These are phyloP conservation scores for Clonostachys solani DNA, from an alignment of 2,329 filamentous ascomycete genomes.

Conservation along the genomic window DNA sequence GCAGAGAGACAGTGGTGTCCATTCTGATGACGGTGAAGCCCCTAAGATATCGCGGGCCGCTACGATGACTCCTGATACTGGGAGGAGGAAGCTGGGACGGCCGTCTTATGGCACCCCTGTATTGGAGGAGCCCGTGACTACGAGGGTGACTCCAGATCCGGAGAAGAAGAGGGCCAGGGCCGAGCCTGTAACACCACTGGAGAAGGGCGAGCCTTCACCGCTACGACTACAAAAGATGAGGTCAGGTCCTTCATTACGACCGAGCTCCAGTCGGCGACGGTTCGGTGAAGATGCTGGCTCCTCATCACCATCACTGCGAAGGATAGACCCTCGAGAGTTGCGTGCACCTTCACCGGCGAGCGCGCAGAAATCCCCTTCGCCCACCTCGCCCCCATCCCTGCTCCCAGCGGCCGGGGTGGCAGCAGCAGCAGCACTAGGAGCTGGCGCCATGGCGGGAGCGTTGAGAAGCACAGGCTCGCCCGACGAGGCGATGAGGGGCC, in stretches of 20 bases:
- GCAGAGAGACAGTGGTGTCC: constrained; percentile 52
- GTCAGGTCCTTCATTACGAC: background rate
- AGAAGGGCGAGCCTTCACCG: background rate
- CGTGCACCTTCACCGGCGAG: background rate
- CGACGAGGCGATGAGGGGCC: constrained; percentile 2
- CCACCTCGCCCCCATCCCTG: background rate
- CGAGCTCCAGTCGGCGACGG: background rate
- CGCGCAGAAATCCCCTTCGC: background rate
- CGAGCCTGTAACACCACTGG: background rate
- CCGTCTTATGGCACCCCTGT: constrained; percentile 30
- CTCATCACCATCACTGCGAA: background rate
- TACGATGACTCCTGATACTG: constrained; percentile 18
- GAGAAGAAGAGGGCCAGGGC: constrained; percentile 25
- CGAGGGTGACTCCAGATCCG: constrained; percentile 35
- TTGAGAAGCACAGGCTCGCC: too few relatives aligned
- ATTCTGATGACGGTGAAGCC: constrained; percentile 44
- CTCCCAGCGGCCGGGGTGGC: constrained; percentile 2
- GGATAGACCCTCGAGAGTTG: background rate
- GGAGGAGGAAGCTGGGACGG: constrained; percentile 18
- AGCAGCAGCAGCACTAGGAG: constrained; percentile 5
- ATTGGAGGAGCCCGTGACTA: constrained; percentile 29
- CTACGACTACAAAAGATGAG: background rate
- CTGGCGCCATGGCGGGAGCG: too few relatives aligned
- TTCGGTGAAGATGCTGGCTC: background rate
- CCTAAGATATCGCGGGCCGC: constrained; percentile 10